These are phyloP conservation scores for Nemania sp. DNA, from an alignment of 2,329 filamentous ascomycete genomes.

Conservation along the genomic window DNA sequence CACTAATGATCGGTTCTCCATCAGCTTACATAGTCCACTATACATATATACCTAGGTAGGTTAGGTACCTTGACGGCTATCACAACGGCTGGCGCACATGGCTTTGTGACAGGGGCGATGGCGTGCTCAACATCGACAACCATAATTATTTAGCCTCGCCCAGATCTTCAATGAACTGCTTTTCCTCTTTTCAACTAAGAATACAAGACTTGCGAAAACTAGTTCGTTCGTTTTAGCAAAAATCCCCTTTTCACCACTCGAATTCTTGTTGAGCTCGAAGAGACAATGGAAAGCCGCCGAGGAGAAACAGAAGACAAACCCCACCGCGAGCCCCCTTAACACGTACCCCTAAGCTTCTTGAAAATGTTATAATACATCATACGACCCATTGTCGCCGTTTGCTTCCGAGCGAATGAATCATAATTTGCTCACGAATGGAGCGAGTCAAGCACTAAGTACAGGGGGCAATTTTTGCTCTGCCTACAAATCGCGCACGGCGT, in stretches of 20 bases:
- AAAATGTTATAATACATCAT: neutral
- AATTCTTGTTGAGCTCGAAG: neutral
- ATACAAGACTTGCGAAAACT: neutral
- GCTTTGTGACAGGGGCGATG: constrained; percentile 24
- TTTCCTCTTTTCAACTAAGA: neutral
- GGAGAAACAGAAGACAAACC: neutral
- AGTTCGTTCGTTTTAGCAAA: neutral
- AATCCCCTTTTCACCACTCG: neutral
- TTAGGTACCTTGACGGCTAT: neutral
- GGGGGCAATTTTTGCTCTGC: neutral
- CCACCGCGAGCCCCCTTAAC: neutral
- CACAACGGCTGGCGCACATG: neutral
- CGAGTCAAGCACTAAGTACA: neutral
- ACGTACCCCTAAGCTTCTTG: neutral
- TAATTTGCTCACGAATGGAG: neutral
- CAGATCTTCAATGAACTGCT: neutral
- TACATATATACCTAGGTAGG: neutral
- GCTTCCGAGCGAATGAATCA: neutral
- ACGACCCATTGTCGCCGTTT: neutral
- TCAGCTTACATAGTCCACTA: neutral
- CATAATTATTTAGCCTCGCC: neutral
- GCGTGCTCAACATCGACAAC: constrained; percentile 26
- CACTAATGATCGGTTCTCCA: too few relatives aligned
- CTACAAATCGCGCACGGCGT: neutral
- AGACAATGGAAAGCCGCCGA: neutral